Conservation (phyloP, 1,139 yeast genomes). For the Scheffersomyces insectosa region DNA sequence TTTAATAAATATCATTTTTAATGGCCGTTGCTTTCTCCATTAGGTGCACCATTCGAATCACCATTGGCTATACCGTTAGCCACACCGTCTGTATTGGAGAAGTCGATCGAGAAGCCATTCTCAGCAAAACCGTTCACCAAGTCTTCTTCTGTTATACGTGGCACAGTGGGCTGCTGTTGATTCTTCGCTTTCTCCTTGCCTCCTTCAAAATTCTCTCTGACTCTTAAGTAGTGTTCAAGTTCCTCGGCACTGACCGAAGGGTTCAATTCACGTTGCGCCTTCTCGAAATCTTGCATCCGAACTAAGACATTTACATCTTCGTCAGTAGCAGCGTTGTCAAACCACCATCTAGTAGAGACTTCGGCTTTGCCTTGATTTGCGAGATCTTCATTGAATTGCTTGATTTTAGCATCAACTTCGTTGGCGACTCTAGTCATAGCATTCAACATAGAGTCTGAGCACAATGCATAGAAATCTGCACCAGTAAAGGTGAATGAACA, state of each 20-base stretch:
- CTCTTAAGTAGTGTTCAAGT: conserved; percentile 72
- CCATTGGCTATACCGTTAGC: too few relatives aligned
- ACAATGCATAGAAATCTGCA: conserved; percentile 94
- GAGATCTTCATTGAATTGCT: conserved; percentile 44
- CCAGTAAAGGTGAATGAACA: conserved; percentile 94
- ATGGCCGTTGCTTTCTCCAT: not conserved
- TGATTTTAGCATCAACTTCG: conserved; percentile 68
- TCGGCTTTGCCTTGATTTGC: conserved; percentile 28
- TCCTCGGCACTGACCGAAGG: conserved; percentile 93
- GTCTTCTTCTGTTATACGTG: conserved; percentile 1
- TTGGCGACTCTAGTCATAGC: conserved; percentile 91
- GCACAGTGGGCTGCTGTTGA: not conserved
- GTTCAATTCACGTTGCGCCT: conserved; percentile 67
- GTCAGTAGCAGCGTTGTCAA: conserved; percentile 73
- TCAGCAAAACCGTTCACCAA: conserved; percentile 3
- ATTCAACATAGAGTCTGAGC: conserved; percentile 91
- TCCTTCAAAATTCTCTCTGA: conserved; percentile 78
- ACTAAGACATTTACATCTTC: conserved; percentile 74
- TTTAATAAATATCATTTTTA: not conserved
- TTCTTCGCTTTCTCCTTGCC: conserved; percentile 35
- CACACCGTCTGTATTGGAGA: not conserved
- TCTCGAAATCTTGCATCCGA: conserved; percentile 67
- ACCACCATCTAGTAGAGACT: conserved; percentile 84
- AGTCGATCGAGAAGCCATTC: not conserved
- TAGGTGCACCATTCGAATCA: not conserved